These are phyloP conservation scores for Mucor plumbeus DNA, from an alignment of 371 early-diverging fungal genomes.

Conservation along the genomic window DNA sequence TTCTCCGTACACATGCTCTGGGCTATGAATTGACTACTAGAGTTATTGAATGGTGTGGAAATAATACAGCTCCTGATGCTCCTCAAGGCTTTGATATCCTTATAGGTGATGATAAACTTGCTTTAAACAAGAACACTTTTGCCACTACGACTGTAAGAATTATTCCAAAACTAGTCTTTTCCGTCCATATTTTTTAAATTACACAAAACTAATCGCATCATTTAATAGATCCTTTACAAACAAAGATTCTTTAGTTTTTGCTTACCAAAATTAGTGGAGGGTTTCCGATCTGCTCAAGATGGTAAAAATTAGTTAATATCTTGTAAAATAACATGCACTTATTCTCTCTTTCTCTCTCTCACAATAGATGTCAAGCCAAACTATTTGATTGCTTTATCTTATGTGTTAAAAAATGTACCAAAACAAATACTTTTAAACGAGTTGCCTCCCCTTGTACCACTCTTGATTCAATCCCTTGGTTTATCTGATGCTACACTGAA, in stretches of 20 bases:
- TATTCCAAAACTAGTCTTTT: not conserved
- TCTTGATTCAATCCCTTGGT: conserved; percentile 73
- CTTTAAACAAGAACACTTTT: conserved; percentile 74
- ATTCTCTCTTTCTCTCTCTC: not conserved
- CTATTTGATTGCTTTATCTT: conserved; percentile 82
- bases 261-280: conserved; percentile 71
- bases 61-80: conserved; percentile 53
- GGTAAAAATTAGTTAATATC: not conserved
- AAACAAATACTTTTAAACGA: conserved; percentile 81
- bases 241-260: conserved; percentile 82
- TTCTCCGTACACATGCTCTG: conserved; percentile 53
- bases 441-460: conserved; percentile 73
- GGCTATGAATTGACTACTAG: conserved; percentile 66
- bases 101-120: conserved; percentile 68
- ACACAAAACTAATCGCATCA: not conserved
- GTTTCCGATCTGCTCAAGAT: conserved; percentile 52
- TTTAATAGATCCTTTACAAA: conserved; percentile 72
- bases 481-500: conserved; percentile 69
- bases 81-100: conserved; percentile 74
- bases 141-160: conserved; percentile 65
- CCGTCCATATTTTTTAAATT: not conserved
- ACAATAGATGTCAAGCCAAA: conserved; percentile 62
- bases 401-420: conserved; percentile 80
- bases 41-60: conserved; percentile 60
- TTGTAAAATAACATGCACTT: not conserved